Evolutionary conservation across 371 early-diverging fungal genomes (phyloP).

Genomic region (Phascolomyces articulosus): DNA sequence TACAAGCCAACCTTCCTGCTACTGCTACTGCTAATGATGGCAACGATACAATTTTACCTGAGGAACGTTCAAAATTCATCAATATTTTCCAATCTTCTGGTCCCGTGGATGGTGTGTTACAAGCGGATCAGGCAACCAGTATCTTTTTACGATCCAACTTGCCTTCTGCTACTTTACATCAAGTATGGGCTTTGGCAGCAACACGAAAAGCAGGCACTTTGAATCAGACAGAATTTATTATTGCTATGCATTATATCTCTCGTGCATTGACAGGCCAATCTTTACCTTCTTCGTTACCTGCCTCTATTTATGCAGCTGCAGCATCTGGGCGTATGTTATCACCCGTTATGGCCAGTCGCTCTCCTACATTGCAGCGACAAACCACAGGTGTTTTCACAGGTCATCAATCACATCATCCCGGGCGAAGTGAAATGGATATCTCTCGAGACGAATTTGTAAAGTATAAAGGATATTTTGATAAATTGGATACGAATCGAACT

Average conservation of each 20-base stretch:
- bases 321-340: conserved; percentile 45
- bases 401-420: conserved; percentile 13
- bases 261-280: conserved; percentile 66
- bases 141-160: conserved; percentile 57
- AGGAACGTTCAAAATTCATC: conserved; percentile 72
- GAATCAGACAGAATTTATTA: conserved; percentile 75
- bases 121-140: conserved; percentile 57
- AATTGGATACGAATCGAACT: conserved; percentile 30
- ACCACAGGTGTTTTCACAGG: conserved; percentile 10
- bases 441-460: conserved; percentile 31
- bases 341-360: conserved; percentile 23
- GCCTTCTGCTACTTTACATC: conserved; percentile 47
- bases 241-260: conserved; percentile 83
- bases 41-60: conserved; percentile 47
- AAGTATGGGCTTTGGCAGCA: conserved; percentile 72
- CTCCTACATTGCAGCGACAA: conserved; percentile 18
- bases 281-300: conserved; percentile 65
- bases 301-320: conserved; percentile 60
- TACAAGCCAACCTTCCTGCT: conserved; percentile 1
- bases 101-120: conserved; percentile 69
- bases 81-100: conserved; percentile 69
- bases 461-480: conserved; percentile 34
- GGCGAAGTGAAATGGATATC: conserved; percentile 24
- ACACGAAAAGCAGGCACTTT: conserved; percentile 68
- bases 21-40: neutral